Evolutionary conservation across 441 rosid species (phyloP).

Genomic region (Adansonia rubrostipa): DNA sequence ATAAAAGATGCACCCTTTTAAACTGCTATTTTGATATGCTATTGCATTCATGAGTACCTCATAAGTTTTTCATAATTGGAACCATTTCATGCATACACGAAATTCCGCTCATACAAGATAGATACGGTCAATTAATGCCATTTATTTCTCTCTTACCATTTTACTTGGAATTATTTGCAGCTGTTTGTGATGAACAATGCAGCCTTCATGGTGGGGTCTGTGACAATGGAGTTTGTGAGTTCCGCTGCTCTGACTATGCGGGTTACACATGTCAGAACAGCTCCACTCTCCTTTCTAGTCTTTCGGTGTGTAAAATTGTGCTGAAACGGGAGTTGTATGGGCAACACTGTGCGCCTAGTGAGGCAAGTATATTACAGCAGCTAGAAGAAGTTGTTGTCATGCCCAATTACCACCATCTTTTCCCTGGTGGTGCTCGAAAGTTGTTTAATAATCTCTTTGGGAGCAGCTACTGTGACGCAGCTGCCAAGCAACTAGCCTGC

Average conservation of each 20-base stretch:
- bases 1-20: neutral
- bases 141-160: neutral
- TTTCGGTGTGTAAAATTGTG: conserved; percentile 83
- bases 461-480: conserved; percentile 79
- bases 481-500: conserved; percentile 93
- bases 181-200: conserved; percentile 96
- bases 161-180: conserved; percentile 49
- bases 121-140: neutral
- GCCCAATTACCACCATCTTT: conserved; percentile 90
- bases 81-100: neutral
- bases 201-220: conserved; percentile 99
- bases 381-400: conserved; percentile 96
- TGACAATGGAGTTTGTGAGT: conserved; percentile 97
- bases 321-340: conserved; percentile 74
- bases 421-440: conserved; percentile 89
- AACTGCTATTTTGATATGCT: neutral
- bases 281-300: conserved; percentile 76
- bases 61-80: neutral
- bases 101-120: neutral
- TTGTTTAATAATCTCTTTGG: conserved; percentile 73
- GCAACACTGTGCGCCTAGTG: conserved; percentile 96
- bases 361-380: conserved; percentile 86
- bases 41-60: neutral
- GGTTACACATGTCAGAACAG: conserved; percentile 98
- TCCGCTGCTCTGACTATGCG: conserved; percentile 98